These are phyloP conservation scores for Phytophthora cajani DNA, from an alignment of 352 stramenopile genomes.

Conservation along the genomic window DNA sequence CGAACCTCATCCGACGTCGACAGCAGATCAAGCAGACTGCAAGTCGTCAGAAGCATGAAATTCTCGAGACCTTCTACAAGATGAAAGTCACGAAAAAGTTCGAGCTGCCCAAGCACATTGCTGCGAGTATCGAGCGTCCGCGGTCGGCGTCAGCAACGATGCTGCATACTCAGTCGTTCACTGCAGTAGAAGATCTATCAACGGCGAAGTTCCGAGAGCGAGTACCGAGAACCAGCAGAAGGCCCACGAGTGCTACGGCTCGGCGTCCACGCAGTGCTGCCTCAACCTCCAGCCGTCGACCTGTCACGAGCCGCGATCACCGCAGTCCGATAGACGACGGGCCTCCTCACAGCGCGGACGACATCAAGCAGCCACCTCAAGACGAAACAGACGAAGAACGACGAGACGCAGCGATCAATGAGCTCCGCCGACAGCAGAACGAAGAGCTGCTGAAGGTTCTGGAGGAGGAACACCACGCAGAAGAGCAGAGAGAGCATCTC, in stretches of 20 bases:
- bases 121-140: conserved; percentile 41
- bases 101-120: conserved; percentile 62
- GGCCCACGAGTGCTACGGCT: conserved; percentile 44
- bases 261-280: conserved; percentile 30
- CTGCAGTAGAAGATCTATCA: conserved; percentile 13
- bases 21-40: conserved; percentile 75
- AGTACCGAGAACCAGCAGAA: conserved; percentile 10
- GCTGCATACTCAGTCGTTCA: conserved; percentile 44
- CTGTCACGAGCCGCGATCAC: conserved; percentile 24
- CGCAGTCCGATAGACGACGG: conserved; percentile 15
- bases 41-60: conserved; percentile 66
- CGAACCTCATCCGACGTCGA: conserved; percentile 57
- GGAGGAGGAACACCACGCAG: conserved; percentile 80
- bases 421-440: conserved; percentile 72
- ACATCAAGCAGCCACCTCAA: conserved; percentile 15
- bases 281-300: conserved; percentile 10
- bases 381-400: conserved; percentile 25
- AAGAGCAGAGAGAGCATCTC: conserved; percentile 81
- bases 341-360: conserved; percentile 23
- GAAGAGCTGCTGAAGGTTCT: conserved; percentile 73
- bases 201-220: conserved; percentile 3
- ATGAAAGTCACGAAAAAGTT: conserved; percentile 88
- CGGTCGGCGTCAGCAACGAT: conserved; percentile 44
- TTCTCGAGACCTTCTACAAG: conserved; percentile 83
- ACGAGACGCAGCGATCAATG: conserved; percentile 48